Evolutionary conservation across 768 basidiomycete species (phyloP).

Genomic region (Mycena galericulata): DNA sequence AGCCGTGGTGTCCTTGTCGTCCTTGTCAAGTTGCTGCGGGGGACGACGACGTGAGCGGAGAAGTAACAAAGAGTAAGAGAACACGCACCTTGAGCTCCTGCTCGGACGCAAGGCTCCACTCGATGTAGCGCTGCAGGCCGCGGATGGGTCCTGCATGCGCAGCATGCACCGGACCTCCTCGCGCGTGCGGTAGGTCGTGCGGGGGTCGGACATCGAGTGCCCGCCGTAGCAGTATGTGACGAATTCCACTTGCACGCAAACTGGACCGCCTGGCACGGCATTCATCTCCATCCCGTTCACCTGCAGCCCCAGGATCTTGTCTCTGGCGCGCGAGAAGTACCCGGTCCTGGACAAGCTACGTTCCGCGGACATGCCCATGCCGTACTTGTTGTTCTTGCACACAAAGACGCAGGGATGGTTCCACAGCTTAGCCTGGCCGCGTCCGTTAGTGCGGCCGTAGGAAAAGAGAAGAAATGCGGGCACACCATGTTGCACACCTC

Average conservation of each 20-base stretch:
- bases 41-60: not conserved
- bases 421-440: conserved; percentile 90
- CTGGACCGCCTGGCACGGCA: conserved; percentile 86
- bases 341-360: conserved; percentile 93
- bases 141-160: conserved; percentile 96
- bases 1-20: conserved; percentile 88
- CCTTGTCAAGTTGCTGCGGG: conserved; percentile 83
- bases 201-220: conserved; percentile 99
- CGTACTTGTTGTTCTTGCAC: conserved; percentile 99
- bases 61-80: not conserved
- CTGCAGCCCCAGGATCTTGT: conserved; percentile 96
- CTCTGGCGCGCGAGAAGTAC: conserved; percentile 97
- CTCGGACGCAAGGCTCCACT: conserved; percentile 94
- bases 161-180: conserved; percentile 99
- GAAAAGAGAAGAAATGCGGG: conserved; percentile 19
- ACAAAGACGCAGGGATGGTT: conserved; percentile 94
- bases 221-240: conserved; percentile 99
- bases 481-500: conserved; percentile 98
- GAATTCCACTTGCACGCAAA: conserved; percentile 93
- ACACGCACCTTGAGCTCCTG: conserved; percentile 85
- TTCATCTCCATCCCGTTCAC: conserved; percentile 99
- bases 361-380: conserved; percentile 98
- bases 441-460: not conserved
- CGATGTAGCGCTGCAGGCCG: conserved; percentile 91
- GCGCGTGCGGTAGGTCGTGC: conserved; percentile 98